Conservation (phyloP, 495 filamentous ascomycete genomes). For the Penicillium cinerascens region DNA sequence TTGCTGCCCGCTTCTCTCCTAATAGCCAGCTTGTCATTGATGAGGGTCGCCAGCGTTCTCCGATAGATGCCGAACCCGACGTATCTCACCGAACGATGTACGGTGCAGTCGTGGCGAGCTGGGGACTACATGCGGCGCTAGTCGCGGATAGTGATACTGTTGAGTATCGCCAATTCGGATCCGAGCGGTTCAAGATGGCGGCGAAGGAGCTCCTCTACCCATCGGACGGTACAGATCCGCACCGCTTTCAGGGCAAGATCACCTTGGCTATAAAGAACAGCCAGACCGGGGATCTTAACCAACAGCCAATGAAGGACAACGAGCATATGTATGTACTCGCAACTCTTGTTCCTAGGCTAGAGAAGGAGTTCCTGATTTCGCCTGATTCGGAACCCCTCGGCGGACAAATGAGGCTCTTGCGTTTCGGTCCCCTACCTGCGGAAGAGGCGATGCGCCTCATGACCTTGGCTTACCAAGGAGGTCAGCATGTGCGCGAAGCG, state of each 20-base stretch:
- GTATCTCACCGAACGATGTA: slow-evolving; percentile 42
- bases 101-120: slow-evolving; percentile 81
- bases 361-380: slow-evolving; percentile 74
- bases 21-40: slow-evolving; percentile 47
- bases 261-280: slow-evolving; percentile 27
- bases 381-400: slow-evolving; percentile 64
- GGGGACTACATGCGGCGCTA: slow-evolving; percentile 81
- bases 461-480: slow-evolving; percentile 68
- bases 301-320: slow-evolving; percentile 11
- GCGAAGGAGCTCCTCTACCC: slow-evolving; percentile 69
- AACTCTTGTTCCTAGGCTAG: slow-evolving; percentile 73
- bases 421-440: slow-evolving; percentile 62
- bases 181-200: slow-evolving; percentile 76
- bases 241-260: slow-evolving; percentile 65
- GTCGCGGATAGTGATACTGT: slow-evolving; percentile 85
- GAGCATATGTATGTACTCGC: slow-evolving; percentile 68
- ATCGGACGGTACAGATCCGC: slow-evolving; percentile 53
- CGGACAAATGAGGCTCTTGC: slow-evolving; percentile 65
- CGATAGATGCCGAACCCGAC: slow-evolving; percentile 14
- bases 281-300: slow-evolving; percentile 1
- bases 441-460: slow-evolving; percentile 70
- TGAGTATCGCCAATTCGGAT: slow-evolving; percentile 69
- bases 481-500: slow-evolving; percentile 62
- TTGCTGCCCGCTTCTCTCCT: slow-evolving; percentile 63
- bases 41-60: slow-evolving; percentile 31